Conservation (phyloP, 495 filamentous ascomycete species). For the Elasticomyces elasticus region DNA sequence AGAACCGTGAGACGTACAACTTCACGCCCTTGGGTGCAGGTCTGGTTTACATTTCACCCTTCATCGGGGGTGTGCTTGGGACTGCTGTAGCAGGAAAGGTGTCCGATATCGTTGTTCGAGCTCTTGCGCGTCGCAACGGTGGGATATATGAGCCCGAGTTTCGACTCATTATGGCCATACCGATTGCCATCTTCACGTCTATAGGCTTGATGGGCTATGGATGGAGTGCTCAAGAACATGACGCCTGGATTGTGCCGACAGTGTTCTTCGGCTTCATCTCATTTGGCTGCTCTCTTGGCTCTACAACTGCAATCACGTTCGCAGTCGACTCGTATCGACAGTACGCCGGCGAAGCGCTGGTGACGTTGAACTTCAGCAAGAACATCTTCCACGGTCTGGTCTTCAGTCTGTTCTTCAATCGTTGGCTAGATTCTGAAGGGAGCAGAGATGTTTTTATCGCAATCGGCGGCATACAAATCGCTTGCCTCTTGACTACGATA, state of each 20-base stretch:
- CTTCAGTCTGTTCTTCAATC: slow-evolving; percentile 59
- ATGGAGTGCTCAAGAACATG: slow-evolving; percentile 67
- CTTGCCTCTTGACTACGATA: slow-evolving; percentile 61
- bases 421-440: slow-evolving; percentile 69
- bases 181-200: slow-evolving; percentile 66
- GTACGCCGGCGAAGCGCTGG: slow-evolving; percentile 89
- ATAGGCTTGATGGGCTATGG: slow-evolving; percentile 90
- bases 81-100: slow-evolving; percentile 85
- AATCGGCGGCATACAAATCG: slow-evolving; percentile 80
- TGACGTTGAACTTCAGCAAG: slow-evolving; percentile 91
- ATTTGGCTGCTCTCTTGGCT: slow-evolving; percentile 86
- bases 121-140: slow-evolving; percentile 72
- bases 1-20: slow-evolving; percentile 53
- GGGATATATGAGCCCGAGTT: slow-evolving; percentile 96
- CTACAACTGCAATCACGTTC: slow-evolving; percentile 91
- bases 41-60: slow-evolving; percentile 81
- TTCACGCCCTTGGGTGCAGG: slow-evolving; percentile 74
- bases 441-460: slow-evolving; percentile 68
- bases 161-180: slow-evolving; percentile 80
- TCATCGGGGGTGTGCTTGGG: slow-evolving; percentile 79
- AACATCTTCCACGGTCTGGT: slow-evolving; percentile 26
- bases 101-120: slow-evolving; percentile 71
- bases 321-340: slow-evolving; percentile 88
- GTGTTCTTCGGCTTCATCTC: slow-evolving; percentile 87
- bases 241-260: slow-evolving; percentile 85